These are phyloP conservation scores for Emmonsiellopsis sp. DNA, from an alignment of 2,329 filamentous ascomycete genomes.

Conservation along the genomic window DNA sequence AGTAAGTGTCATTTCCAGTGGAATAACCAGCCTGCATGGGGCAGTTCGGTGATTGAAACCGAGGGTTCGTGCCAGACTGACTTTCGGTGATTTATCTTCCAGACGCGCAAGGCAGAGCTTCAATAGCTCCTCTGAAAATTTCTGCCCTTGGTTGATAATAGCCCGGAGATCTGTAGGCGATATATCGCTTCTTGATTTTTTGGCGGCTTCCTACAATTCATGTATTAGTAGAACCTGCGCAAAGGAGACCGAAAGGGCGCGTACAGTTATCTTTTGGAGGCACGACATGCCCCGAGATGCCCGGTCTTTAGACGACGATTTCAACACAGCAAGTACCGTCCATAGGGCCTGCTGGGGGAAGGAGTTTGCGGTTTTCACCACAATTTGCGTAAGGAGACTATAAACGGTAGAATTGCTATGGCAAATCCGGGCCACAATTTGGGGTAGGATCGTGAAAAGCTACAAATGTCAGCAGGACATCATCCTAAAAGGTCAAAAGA, in stretches of 20 bases:
- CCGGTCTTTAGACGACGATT: constrained; percentile 65
- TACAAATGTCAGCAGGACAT: constrained; percentile 18
- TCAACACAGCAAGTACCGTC: constrained; percentile 80
- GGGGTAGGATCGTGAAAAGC: constrained; percentile 61
- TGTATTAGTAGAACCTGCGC: constrained; percentile 9
- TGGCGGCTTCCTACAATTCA: constrained; percentile 38
- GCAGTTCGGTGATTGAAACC: constrained; percentile 75
- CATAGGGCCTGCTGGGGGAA: constrained; percentile 88
- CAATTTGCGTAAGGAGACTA: constrained; percentile 65
- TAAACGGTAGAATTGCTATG: constrained; percentile 74
- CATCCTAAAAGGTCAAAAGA: not conserved
- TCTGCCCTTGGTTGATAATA: constrained; percentile 70
- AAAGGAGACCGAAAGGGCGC: not conserved
- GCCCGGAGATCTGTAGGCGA: constrained; percentile 52
- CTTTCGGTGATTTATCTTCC: constrained; percentile 55
- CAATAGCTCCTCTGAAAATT: constrained; percentile 72
- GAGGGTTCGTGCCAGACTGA: constrained; percentile 69
- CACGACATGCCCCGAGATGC: constrained; percentile 42
- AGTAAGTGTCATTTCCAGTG: constrained; percentile 74
- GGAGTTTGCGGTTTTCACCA: constrained; percentile 73
- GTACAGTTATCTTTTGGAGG: constrained; percentile 32
- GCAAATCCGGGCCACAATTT: constrained; percentile 91
- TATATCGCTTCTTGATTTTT: constrained; percentile 34
- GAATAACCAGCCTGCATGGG: constrained; percentile 78
- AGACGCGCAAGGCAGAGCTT: constrained; percentile 71